phyloP scores from a whole-genome alignment of 163 green algal species.

The Picocystis sp. region DNA sequence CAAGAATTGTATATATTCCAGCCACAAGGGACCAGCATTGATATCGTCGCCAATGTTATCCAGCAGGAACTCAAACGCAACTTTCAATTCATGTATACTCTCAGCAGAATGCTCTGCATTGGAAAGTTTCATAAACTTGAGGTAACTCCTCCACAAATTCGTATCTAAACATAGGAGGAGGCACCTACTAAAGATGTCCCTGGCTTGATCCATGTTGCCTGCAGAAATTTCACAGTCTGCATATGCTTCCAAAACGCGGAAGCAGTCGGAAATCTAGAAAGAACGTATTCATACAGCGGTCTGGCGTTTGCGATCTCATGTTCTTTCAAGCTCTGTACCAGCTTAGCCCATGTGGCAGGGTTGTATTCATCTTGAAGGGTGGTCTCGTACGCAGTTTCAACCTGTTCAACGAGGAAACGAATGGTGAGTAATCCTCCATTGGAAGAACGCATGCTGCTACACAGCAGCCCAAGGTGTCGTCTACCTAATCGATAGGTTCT shows the following conservation, averaged over 20 bases:
- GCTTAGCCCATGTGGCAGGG: no score
- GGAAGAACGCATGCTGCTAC: no score
- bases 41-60: conserved; percentile 57
- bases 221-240: conserved; percentile 49
- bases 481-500: no score
- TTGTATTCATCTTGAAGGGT: no score
- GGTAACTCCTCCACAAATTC: conserved; percentile 56
- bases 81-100: conserved; percentile 43
- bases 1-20: conserved; percentile 66
- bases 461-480: no score
- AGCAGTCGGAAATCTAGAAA: no score
- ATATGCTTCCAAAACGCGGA: conserved; percentile 56
- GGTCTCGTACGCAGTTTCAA: no score
- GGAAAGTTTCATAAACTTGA: conserved; percentile 36
- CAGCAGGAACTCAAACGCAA: conserved; percentile 72
- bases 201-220: conserved; percentile 32
- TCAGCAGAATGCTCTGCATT: conserved; percentile 36
- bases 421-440: no score
- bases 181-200: conserved; percentile 64
- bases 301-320: no score
- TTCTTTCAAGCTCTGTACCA: no score
- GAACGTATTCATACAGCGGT: no score
- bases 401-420: no score
- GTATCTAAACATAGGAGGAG: conserved; percentile 51
- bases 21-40: conserved; percentile 39